A percentile compares a stretch with the other conserved stretches of the same genome.
These are phyloP conservation scores for Flaveria robusta DNA, from an alignment of 129 eudicot genomes.

Conservation along the genomic window DNA sequence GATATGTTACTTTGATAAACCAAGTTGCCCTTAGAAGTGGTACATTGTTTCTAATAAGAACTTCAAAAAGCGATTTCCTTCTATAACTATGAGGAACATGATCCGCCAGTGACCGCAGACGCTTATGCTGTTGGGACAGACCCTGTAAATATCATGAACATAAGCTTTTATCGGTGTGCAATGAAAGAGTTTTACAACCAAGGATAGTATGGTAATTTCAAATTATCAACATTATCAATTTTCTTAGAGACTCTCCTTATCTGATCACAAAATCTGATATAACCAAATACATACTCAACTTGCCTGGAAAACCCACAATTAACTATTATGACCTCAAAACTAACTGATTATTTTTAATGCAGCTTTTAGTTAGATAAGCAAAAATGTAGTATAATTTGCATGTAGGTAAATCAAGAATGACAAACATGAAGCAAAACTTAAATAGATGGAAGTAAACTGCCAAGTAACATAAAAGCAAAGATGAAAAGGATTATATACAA, in stretches of 20 bases:
- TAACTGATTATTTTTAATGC: background rate
- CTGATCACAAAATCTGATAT: background rate
- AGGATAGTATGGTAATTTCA: background rate
- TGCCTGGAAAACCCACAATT: background rate
- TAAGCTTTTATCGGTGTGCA: constrained; percentile 2
- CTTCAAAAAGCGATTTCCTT: constrained; percentile 83
- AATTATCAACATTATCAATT: background rate
- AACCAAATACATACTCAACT: background rate
- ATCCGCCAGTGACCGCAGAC: constrained; percentile 81
- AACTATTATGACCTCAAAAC: background rate
- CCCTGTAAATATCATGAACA: constrained; percentile 54
- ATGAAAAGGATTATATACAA: background rate
- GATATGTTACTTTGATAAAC: constrained; percentile 92
- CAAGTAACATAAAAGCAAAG: background rate
- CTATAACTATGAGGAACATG: constrained; percentile 91
- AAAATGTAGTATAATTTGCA: background rate
- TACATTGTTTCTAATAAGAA: constrained; percentile 86
- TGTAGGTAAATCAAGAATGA: background rate
- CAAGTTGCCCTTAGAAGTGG: constrained; percentile 93
- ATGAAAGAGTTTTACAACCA: background rate
- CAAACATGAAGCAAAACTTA: background rate
- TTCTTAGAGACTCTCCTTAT: background rate
- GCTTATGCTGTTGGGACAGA: constrained; percentile 93
- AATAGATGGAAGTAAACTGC: background rate
- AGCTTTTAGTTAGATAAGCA: background rate